Base-by-base conservation (phyloP, 441 rosid genomes). In the Codiaeum variegatum region DNA sequence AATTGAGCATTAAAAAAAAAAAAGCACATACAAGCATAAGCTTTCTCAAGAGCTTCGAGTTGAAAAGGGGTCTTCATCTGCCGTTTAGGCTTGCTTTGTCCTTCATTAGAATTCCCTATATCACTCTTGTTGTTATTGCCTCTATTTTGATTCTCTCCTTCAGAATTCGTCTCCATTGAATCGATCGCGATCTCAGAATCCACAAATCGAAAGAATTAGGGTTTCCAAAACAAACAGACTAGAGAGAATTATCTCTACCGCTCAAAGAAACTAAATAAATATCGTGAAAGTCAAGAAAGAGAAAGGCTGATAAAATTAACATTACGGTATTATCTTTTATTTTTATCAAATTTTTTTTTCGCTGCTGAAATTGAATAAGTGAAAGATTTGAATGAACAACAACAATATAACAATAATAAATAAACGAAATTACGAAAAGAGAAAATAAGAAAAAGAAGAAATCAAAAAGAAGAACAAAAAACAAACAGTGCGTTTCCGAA, bases 11-110 rank as follows among this genome's bases (percentile, higher is more conserved):
- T 73, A 64, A 26, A 56, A 1, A 29, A 59, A 59, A 36, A 56
- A 34, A 47, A 11, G 58, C 63, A 78, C 85, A 61, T 67, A 94
- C 99, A 77, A 69, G 97, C 83, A 86, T 87, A 94, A 68, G 96
- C 94, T 73, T 85, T 90, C 87, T 94, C 98, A 0, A 94, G 85
- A 70, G 87, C 83, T 75, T 92, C 92, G 24, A 94, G 97, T 82
- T 94, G 98, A 71, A 78, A 90, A 10, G 98, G 98, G 70, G 98
- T 94, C 80, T 94, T 94, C 99, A 94, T 94, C 92, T 90, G 97
- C 15, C 99, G 96, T 78, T 92, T 94, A 46, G 98, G 96, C 86
- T 85, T 94, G 69, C 76, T 55, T 28, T 51, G 79, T 63, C 86
- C 92, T 29, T 79, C 90, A 64, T 78, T 85, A 52, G 91, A 85